phyloP scores from a whole-genome alignment of 768 basidiomycete species.

The Boletus sp. region DNA sequence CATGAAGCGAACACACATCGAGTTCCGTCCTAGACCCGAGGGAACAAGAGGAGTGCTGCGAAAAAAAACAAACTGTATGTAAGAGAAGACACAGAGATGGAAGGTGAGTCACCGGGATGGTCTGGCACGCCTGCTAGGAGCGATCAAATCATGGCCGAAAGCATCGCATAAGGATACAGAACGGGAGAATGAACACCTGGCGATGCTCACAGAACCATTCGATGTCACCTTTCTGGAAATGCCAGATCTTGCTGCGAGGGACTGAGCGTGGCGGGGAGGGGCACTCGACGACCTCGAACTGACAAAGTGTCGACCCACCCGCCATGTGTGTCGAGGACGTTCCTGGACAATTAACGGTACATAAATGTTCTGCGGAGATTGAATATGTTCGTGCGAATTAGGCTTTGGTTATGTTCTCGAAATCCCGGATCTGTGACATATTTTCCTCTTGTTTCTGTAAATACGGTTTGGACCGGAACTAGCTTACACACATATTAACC shows the following conservation, averaged over 20 bases:
- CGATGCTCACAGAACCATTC: slow-evolving; percentile 32
- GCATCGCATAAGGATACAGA: slow-evolving; percentile 30
- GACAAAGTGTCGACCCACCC: too few species aligned
- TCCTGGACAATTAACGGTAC: slow-evolving; percentile 29
- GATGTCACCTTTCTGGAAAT: slow-evolving; percentile 34
- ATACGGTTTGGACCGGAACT: slow-evolving; percentile 38
- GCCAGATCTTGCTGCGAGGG: slow-evolving; percentile 20
- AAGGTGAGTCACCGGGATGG: slow-evolving; percentile 19
- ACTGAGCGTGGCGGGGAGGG: too few species aligned
- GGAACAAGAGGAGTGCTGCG: slow-evolving; percentile 16
- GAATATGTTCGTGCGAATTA: slow-evolving; percentile 33
- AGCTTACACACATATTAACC: slow-evolving; percentile 35
- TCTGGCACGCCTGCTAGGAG: slow-evolving; percentile 19
- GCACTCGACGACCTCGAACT: too few species aligned
- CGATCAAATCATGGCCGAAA: slow-evolving; percentile 29
- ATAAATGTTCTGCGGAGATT: slow-evolving; percentile 31
- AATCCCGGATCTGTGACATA: slow-evolving; percentile 40
- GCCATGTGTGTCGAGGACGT: slow-evolving; percentile 28
- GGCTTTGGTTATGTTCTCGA: slow-evolving; percentile 38
- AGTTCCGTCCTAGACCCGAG: slow-evolving; percentile 33
- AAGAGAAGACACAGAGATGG: slow-evolving; percentile 31
- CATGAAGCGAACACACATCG: slow-evolving; percentile 26
- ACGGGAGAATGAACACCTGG: slow-evolving; percentile 25
- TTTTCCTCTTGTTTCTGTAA: slow-evolving; percentile 40
- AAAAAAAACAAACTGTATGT: slow-evolving; percentile 26